phyloP scores from a whole-genome alignment of 176 grass and related monocot species.

The Miscanthus lutarioriparius region DNA sequence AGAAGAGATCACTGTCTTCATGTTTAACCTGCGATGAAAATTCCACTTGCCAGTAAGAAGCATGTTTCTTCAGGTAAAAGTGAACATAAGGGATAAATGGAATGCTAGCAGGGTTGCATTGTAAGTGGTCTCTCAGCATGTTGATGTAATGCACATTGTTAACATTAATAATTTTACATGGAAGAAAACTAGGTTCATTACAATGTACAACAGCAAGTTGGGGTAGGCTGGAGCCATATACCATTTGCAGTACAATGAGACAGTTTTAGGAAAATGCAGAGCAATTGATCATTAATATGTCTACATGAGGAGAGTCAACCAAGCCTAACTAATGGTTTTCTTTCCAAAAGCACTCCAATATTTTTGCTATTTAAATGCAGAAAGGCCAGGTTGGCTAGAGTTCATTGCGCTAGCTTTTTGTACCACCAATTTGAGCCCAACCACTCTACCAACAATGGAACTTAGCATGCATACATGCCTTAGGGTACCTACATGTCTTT shows the following conservation, averaged over 20 bases:
- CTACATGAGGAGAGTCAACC: conserved; percentile 17
- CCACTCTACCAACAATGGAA: neutral
- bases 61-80: neutral
- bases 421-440: conserved; percentile 23
- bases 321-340: neutral
- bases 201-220: neutral
- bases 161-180: neutral
- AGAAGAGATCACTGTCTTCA: conserved; percentile 60
- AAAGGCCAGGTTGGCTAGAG: neutral
- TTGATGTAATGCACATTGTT: neutral
- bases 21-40: conserved; percentile 50
- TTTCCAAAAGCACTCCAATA: neutral
- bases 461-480: neutral
- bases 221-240: neutral
- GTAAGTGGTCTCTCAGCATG: neutral
- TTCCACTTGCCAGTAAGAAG: neutral
- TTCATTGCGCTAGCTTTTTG: neutral
- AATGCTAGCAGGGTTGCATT: neutral
- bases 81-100: neutral
- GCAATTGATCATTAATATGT: conserved; percentile 8
- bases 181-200: neutral
- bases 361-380: conserved; percentile 1
- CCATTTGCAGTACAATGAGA: neutral
- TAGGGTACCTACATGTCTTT: neutral
- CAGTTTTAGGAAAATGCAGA: conserved; percentile 8